A percentile compares a stretch with the other conserved stretches of the same genome.
Conservation (phyloP, 2,329 filamentous ascomycete species). For the Penicillium sp. region DNA sequence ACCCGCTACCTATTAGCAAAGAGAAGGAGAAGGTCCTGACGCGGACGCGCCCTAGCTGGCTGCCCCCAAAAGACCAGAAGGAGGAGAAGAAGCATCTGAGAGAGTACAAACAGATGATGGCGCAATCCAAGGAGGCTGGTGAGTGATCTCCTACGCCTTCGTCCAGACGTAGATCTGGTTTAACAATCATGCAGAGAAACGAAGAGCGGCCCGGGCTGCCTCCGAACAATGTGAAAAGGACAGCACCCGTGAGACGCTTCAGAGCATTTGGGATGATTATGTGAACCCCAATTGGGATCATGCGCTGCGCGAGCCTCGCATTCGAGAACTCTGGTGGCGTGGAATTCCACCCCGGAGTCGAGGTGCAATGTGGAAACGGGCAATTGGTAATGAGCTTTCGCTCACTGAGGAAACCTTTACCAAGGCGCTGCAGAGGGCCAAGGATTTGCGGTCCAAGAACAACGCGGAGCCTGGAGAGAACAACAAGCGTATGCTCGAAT, state of each 20-base stretch:
- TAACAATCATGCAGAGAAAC: conserved; percentile 47
- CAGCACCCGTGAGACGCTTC: conserved; percentile 54
- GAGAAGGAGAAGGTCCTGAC: conserved; percentile 67
- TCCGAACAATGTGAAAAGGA: conserved; percentile 52
- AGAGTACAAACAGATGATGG: conserved; percentile 68
- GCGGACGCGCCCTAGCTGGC: conserved; percentile 69
- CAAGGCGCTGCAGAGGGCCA: conserved; percentile 59
- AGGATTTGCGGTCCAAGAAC: conserved; percentile 49
- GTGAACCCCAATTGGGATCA: conserved; percentile 62
- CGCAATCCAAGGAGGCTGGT: conserved; percentile 61
- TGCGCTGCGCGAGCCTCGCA: conserved; percentile 56
- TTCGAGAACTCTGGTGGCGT: conserved; percentile 66
- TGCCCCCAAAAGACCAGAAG: conserved; percentile 72
- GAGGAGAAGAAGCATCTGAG: conserved; percentile 89
- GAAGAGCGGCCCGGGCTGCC: conserved; percentile 51
- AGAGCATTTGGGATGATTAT: conserved; percentile 64
- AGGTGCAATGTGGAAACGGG: conserved; percentile 61
- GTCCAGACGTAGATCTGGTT: not conserved
- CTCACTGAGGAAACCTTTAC: conserved; percentile 58
- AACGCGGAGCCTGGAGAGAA: conserved; percentile 45
- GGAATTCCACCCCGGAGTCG: conserved; percentile 60
- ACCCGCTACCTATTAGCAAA: conserved; percentile 66
- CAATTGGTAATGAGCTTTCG: conserved; percentile 63
- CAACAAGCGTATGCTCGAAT: conserved; percentile 51
- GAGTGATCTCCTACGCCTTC: conserved; percentile 25